A percentile compares a stretch with the other conserved stretches of the same genome.
Conservation (phyloP, 495 filamentous ascomycete species). For the Penicillium verhagenii region DNA sequence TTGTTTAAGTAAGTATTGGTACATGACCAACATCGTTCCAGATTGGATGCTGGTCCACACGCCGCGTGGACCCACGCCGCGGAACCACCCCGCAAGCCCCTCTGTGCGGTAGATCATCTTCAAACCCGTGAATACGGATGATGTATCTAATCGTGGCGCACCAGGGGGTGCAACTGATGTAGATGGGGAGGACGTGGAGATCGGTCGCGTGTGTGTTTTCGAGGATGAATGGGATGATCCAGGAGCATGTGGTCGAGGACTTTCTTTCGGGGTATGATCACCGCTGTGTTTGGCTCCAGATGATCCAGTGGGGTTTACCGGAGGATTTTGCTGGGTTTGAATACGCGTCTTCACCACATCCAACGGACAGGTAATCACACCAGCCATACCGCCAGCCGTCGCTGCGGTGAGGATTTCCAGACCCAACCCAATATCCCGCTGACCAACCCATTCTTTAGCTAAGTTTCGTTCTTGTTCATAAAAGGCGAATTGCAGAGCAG, state of each 20-base stretch:
- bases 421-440: conserved; percentile 75
- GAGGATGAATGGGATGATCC: conserved; percentile 26
- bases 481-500: conserved; percentile 94
- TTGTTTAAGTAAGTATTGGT: conserved; percentile 80
- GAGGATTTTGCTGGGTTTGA: conserved; percentile 83
- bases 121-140: conserved; percentile 81
- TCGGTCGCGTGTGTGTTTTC: conserved; percentile 53
- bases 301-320: conserved; percentile 14
- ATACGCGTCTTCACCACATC: conserved; percentile 97
- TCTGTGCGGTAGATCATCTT: conserved; percentile 85
- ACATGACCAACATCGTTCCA: conserved; percentile 94
- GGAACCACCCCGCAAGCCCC: conserved; percentile 86
- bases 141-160: conserved; percentile 76
- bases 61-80: conserved; percentile 86
- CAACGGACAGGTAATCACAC: conserved; percentile 89
- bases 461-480: conserved; percentile 89
- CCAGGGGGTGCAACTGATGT: conserved; percentile 74
- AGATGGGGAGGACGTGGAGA: conserved; percentile 82
- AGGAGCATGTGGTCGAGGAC: conserved; percentile 31
- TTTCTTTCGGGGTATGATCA: conserved; percentile 37
- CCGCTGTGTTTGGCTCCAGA: conserved; percentile 21
- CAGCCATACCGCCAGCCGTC: conserved; percentile 90
- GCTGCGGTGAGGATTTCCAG: conserved; percentile 88
- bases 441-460: conserved; percentile 71
- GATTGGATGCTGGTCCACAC: conserved; percentile 99